Base-by-base conservation (phyloP, 306 rosid species). In the Medicago lupulina region DNA sequence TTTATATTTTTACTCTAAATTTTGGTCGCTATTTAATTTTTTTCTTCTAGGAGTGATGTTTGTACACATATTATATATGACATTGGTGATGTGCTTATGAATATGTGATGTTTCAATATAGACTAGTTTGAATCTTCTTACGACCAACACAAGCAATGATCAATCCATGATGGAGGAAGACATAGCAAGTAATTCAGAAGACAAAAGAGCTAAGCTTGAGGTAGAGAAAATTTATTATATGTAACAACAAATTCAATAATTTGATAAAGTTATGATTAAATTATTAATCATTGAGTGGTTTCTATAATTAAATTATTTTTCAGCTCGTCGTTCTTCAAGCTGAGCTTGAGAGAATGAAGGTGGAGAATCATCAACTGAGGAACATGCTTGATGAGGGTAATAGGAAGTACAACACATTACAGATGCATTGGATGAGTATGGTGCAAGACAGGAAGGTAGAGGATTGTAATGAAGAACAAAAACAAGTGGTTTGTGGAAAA, bases 41-140 rank as follows among this genome's bases (percentile, higher is more conserved):
- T 31, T 54, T 9, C 3, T 18, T 60, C 41, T 61, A 28, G 13
- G 15, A 6, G 40, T 60, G 17, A 28, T 28, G 13, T 60, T 13
- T 6, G 39, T 59, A 3, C 31, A 28, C 31, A 25, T 10, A 25
- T 13, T 50, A 9, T 23, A 6, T 60, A 9, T 31, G 7, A 14
- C 43, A 21, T 57, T 63, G 57, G 8, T 65, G 38, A 7, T 10
- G 7, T 74, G 55, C 72, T 80, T 6, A 47, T 60, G 31, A 68
- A 68, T 59, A 14, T 68, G 34, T 19, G 2, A 51, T 31, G 38
- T 28, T 18, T 67, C 9, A 19, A 7, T 54, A 95, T 54, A 95
- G 97, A 95, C 98, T 23, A 96, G 93, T 17, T 82, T 95, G 80
- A 86, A 90, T 92, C 98, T 95, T 67, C 89, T 86, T 7, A 90